These are phyloP conservation scores for Blepharisma japonicum DNA, from an alignment of 73 alveolate species.

Conservation along the genomic window DNA sequence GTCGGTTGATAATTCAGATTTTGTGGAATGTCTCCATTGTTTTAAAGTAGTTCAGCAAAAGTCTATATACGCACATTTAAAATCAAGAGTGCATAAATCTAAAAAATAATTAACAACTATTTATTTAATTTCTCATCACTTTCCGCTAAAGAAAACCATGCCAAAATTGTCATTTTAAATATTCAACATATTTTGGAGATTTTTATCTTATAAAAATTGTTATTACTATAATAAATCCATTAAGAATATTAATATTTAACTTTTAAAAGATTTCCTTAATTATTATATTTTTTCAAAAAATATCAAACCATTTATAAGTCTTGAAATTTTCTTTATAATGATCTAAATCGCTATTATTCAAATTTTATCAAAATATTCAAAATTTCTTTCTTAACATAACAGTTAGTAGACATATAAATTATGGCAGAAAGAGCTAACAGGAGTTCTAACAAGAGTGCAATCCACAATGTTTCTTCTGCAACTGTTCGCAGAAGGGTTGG, in stretches of 20 bases:
- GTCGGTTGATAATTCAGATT: no score
- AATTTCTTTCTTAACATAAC: conserved; percentile 30
- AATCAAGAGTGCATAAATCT: no score
- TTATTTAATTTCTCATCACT: no score
- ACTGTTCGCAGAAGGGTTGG: not conserved
- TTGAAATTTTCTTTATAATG: conserved; percentile 40
- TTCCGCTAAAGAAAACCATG: no score
- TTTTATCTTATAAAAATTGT: no score
- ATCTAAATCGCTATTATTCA: conserved; percentile 42
- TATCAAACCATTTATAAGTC: conserved; percentile 38
- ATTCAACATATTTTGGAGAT: no score
- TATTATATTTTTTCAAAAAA: conserved; percentile 41
- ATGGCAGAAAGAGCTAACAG: conserved; percentile 38
- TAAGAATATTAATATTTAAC: conserved; percentile 42
- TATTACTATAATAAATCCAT: no score
- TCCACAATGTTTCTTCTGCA: conserved; percentile 4
- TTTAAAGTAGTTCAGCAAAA: no score
- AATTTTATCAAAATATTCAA: conserved; percentile 18
- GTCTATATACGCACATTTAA: no score
- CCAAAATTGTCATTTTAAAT: no score
- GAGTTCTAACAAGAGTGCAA: not conserved
- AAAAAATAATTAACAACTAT: no score
- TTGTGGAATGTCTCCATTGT: no score
- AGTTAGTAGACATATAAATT: conserved; percentile 34
- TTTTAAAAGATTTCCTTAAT: conserved; percentile 31